Conservation (phyloP, 169 alveolate species). For the Eimeria mitis region DNA sequence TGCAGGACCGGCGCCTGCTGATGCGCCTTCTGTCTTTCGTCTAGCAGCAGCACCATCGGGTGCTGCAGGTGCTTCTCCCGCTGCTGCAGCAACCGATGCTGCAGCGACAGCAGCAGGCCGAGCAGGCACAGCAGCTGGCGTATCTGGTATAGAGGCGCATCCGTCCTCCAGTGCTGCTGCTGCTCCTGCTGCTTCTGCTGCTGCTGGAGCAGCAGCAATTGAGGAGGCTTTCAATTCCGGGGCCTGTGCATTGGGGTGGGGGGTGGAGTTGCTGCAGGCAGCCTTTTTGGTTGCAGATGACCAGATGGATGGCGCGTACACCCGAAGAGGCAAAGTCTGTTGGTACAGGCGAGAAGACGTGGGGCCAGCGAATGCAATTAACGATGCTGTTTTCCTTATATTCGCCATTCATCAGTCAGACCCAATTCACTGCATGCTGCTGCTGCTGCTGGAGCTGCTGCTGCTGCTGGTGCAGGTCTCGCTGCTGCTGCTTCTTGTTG, state of each 20-base stretch:
- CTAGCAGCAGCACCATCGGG: conserved; percentile 9
- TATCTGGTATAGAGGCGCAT: neutral
- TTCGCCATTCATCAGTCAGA: conserved; percentile 75
- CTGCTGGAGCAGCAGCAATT: conserved; percentile 19
- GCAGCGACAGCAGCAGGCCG: neutral
- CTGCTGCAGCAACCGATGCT: neutral
- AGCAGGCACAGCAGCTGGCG: conserved; percentile 23
- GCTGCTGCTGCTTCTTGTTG: neutral
- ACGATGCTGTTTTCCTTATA: conserved; percentile 78
- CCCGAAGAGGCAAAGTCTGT: conserved; percentile 83
- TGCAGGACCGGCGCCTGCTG: conserved; percentile 3
- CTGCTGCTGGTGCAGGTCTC: neutral
- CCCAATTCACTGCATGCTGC: neutral
- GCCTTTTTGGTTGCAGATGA: conserved; percentile 84
- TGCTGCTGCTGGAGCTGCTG: neutral
- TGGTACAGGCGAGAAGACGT: conserved; percentile 79
- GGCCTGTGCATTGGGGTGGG: conserved; percentile 80
- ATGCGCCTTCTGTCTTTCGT: neutral
- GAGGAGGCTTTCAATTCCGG: conserved; percentile 23
- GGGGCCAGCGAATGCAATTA: conserved; percentile 80
- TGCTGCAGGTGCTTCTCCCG: neutral
- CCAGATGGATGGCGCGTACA: conserved; percentile 82
- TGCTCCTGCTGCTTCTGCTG: neutral
- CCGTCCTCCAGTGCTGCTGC: neutral
- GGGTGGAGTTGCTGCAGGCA: conserved; percentile 84